Base-by-base conservation (phyloP, 352 stramenopile genomes). In the Phytopythium ostracodes region DNA sequence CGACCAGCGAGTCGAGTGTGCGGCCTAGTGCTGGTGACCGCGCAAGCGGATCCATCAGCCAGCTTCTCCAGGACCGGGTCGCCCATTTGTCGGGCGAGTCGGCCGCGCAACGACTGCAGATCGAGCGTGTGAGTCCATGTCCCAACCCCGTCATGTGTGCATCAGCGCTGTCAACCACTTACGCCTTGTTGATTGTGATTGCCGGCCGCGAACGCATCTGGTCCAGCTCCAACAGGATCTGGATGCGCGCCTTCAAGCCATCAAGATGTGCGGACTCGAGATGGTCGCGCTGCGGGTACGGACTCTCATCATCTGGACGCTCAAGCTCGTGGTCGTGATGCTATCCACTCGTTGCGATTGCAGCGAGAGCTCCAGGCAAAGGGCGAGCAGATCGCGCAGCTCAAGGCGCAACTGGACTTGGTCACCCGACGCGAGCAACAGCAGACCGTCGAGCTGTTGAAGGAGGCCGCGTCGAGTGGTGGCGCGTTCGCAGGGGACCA, bases 191-290 rank as follows among this genome's bases (percentile, higher is more conserved):
- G 29, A 33, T 33, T 33, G 29, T 33, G 29, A 7, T 33, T 33
- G 29, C 7, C 29, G n/a, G n/a, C n/a, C n/a, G n/a, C n/a, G 29
- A 33, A 33, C 29, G 3, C 29, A 33, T 8, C 29, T 33, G 12
- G 8, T 17, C 8, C 51, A 94, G 83, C 64, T 95, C 40, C 76
- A 91, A 53, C 58, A 51, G 27, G 86, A 95, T 18, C 24, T 84
- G 36, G 84, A 91, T 3, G 71, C 64, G 27, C 74, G 77, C 6
- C 68, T 81, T 44, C 69, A 65, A 20, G 79, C 81, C 9, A 79
- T 95, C 17, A 73, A 83, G 50, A 73, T 56, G 18, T 94, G 86
- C 51, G 82, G 84, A 0, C 62, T 74, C 15, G 79, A 93, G 51
- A 77, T 94, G 31, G 72, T 90, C 10, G 65, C 72, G 2, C 66